Evolutionary conservation across 805 yeast species (phyloP).

Genomic region (Hyphopichia homilentoma): DNA sequence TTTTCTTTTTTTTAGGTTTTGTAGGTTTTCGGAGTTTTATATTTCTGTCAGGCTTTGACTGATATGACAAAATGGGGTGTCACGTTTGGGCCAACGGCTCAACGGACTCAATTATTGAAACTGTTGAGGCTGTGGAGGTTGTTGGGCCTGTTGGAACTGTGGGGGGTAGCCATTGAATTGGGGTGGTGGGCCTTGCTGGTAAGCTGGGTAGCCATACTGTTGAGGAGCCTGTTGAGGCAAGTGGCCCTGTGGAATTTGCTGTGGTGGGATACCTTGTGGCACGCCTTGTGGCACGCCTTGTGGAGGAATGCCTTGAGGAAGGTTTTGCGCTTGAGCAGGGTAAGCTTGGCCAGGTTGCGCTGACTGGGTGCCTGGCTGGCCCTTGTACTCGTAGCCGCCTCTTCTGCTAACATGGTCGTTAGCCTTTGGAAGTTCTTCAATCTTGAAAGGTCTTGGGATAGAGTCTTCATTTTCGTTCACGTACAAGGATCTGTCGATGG

Average conservation of each 20-base stretch:
- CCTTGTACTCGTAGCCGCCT: constrained; percentile 42
- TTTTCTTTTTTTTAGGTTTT: no score
- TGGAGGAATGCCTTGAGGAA: constrained; percentile 7
- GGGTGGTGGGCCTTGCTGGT: constrained; percentile 8
- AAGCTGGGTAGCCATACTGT: constrained; percentile 15
- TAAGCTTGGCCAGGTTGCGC: constrained; percentile 9
- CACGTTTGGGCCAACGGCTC: no score
- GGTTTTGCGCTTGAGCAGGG: constrained; percentile 6
- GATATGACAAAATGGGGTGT: no score
- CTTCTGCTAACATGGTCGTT: constrained; percentile 27
- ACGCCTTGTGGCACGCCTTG: constrained; percentile 5
- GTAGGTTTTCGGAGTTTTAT: no score
- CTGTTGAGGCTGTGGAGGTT: constrained; percentile 11
- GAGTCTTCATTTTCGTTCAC: constrained; percentile 75
- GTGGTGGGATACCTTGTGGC: constrained; percentile 13
- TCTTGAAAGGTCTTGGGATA: constrained; percentile 87
- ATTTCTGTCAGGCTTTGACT: no score
- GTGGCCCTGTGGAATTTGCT: constrained; percentile 13
- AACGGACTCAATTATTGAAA: constrained; percentile 3
- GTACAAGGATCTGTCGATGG: constrained; percentile 82
- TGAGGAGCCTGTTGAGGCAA: constrained; percentile 19
- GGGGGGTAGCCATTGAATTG: constrained; percentile 17
- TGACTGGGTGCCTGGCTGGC: constrained; percentile 45
- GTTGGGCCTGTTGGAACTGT: constrained; percentile 13
- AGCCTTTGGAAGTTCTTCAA: constrained; percentile 54